phyloP scores from a whole-genome alignment of 257 asterid genomes.

The Gentiana macrophylla region DNA sequence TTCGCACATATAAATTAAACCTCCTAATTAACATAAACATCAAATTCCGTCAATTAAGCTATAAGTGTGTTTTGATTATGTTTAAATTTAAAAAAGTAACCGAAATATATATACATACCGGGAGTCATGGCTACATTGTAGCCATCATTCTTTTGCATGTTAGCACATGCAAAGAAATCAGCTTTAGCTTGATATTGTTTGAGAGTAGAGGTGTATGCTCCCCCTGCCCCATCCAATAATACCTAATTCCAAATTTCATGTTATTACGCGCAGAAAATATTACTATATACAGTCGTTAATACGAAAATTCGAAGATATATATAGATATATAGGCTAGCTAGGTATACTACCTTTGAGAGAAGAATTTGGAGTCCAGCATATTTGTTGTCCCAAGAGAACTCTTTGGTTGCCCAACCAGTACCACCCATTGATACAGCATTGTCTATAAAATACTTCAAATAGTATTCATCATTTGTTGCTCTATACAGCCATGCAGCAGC shows the following conservation, averaged over 20 bases:
- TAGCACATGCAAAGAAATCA: constrained; percentile 69
- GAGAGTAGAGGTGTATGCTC: constrained; percentile 40
- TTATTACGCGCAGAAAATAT: too few relatives aligned
- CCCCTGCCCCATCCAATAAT: constrained; percentile 63
- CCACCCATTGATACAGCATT: constrained; percentile 67
- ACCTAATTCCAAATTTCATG: constrained; percentile 19
- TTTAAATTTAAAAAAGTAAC: background rate
- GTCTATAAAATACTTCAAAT: constrained; percentile 59
- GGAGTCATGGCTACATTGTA: constrained; percentile 64
- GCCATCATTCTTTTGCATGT: constrained; percentile 69
- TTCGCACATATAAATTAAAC: constrained; percentile 46
- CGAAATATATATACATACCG: constrained; percentile 29
- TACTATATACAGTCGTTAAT: too few relatives aligned
- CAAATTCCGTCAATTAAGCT: background rate
- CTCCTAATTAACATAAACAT: constrained; percentile 31
- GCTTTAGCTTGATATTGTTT: constrained; percentile 74
- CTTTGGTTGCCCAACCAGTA: constrained; percentile 77
- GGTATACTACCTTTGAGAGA: constrained; percentile 44
- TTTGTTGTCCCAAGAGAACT: constrained; percentile 96
- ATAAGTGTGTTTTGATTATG: background rate
- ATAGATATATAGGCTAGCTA: too few relatives aligned
- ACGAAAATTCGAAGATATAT: too few relatives aligned
- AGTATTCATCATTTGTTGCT: constrained; percentile 62
- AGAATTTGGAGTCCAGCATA: constrained; percentile 87
- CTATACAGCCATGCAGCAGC: constrained; percentile 83